Evolutionary conservation across 148 eudicot species (phyloP), one percentile per base, ranked within the genome.

Genomic region (Euryodendron excelsum): DNA sequence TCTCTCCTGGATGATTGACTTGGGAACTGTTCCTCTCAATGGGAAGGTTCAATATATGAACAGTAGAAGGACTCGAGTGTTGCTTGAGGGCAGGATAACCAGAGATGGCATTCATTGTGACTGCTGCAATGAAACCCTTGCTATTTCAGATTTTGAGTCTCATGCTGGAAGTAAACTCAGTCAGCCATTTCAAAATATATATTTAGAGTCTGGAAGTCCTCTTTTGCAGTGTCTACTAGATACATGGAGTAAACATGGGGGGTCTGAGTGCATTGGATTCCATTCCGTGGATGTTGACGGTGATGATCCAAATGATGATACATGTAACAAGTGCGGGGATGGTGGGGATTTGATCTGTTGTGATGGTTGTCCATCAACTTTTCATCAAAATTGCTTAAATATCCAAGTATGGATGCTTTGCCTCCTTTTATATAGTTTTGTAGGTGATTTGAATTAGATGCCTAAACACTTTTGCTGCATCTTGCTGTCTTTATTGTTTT

Each of bases 271-370:
- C 30, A 70, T 78, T 36, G 89, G 86, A 66, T 90, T 90, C 80
- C 88, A 86, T 79, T 65, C 34, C 20, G 91, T 91, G 21, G 83
- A 82, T 50, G 85, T 92, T 77, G 85, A 87, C 58, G 93, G 79
- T 34, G 92, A 84, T 73, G 99, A 96, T 69, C 95, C 97, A 74
- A 93, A 96, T 85, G 99, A 96, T 78, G 99, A 96, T 77, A 96
- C 97, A 7, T 96, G 99, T 83, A 94, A 89, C 72, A 85, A 88
- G 56, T 96, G 99, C 55, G 99, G 93, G 79, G 99, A 96, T 87
- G 99, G 99, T 79, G 99, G 99, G 50, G 84, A 93, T 77, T 87
- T 96, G 84, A 90, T 96, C 76, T 96, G 99, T 78, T 96, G 99
- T 76, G 99, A 96, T 87, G 82, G 97, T 36, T 96, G 98, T 75